Percentiles rank a stretch among this genome's conserved stretches.
phyloP scores from a whole-genome alignment of 129 eudicot species.

The Calendula officinalis region DNA sequence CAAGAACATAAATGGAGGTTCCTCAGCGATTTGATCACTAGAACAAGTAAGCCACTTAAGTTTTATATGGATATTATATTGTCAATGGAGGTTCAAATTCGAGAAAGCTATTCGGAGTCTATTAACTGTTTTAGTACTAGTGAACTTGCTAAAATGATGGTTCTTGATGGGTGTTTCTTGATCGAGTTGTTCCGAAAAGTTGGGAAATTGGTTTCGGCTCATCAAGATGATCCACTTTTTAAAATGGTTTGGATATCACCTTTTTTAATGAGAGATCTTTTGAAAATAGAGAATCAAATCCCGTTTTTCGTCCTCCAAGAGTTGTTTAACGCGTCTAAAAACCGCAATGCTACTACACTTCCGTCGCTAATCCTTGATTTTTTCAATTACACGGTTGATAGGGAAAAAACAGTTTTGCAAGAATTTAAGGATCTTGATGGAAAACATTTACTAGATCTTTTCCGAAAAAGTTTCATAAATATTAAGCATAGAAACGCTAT shows the following conservation, averaged over 20 bases:
- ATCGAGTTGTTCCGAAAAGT: slow-evolving; percentile 39
- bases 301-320: slow-evolving; percentile 33
- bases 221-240: slow-evolving; percentile 33
- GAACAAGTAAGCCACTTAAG: slow-evolving; percentile 22
- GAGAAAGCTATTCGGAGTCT: slow-evolving; percentile 36
- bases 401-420: background rate
- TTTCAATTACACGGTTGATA: slow-evolving; percentile 23
- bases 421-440: slow-evolving; percentile 19
- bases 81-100: slow-evolving; percentile 17
- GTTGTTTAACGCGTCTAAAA: slow-evolving; percentile 15
- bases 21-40: slow-evolving; percentile 19
- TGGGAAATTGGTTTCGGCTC: slow-evolving; percentile 18
- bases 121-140: slow-evolving; percentile 9
- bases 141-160: slow-evolving; percentile 46
- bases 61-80: slow-evolving; percentile 5
- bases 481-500: background rate
- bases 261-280: slow-evolving; percentile 34
- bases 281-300: slow-evolving; percentile 37
- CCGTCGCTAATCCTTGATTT: slow-evolving; percentile 30
- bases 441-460: slow-evolving; percentile 36
- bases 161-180: slow-evolving; percentile 38
- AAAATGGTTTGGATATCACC: slow-evolving; percentile 39
- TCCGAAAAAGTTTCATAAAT: slow-evolving; percentile 25
- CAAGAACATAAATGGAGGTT: slow-evolving; percentile 42
- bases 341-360: slow-evolving; percentile 7